These are phyloP conservation scores for Yamadazyma paraphyllophila DNA, from an alignment of 805 yeast genomes.

Conservation along the genomic window DNA sequence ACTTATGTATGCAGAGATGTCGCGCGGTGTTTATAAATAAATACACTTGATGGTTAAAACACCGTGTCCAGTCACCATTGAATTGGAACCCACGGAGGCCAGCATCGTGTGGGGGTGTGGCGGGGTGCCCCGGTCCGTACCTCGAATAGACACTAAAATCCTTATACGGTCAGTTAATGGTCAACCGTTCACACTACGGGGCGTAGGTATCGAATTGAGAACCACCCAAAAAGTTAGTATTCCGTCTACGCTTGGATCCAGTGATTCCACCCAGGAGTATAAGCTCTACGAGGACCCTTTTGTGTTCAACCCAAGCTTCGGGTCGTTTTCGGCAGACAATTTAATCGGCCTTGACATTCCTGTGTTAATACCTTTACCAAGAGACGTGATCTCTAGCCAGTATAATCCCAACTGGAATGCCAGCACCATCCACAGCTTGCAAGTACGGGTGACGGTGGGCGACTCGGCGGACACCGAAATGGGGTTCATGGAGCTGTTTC, in stretches of 20 bases:
- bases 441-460: slow-evolving; percentile 37
- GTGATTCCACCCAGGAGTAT: slow-evolving; percentile 32
- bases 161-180: slow-evolving; percentile 54
- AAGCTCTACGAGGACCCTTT: slow-evolving; percentile 34
- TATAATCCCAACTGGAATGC: slow-evolving; percentile 47
- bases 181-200: slow-evolving; percentile 44
- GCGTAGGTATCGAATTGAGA: slow-evolving; percentile 47
- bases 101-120: slow-evolving; percentile 66
- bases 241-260: slow-evolving; percentile 38
- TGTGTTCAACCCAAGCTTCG: slow-evolving; percentile 37
- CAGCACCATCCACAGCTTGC: slow-evolving; percentile 45
- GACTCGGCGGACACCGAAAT: slow-evolving; percentile 28
- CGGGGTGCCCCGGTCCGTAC: slow-evolving; percentile 60
- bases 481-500: slow-evolving; percentile 36
- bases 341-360: slow-evolving; percentile 60
- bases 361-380: slow-evolving; percentile 53
- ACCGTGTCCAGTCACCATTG: slow-evolving; percentile 28
- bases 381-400: slow-evolving; percentile 53
- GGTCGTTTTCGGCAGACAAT: slow-evolving; percentile 33
- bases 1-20: too few relatives aligned
- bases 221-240: slow-evolving; percentile 49
- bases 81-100: slow-evolving; percentile 50
- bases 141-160: slow-evolving; percentile 57
- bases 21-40: too few relatives aligned
- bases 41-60: too few relatives aligned